Base-by-base conservation (phyloP, 352 stramenopile species). In the Pythium pectinolyticum region DNA sequence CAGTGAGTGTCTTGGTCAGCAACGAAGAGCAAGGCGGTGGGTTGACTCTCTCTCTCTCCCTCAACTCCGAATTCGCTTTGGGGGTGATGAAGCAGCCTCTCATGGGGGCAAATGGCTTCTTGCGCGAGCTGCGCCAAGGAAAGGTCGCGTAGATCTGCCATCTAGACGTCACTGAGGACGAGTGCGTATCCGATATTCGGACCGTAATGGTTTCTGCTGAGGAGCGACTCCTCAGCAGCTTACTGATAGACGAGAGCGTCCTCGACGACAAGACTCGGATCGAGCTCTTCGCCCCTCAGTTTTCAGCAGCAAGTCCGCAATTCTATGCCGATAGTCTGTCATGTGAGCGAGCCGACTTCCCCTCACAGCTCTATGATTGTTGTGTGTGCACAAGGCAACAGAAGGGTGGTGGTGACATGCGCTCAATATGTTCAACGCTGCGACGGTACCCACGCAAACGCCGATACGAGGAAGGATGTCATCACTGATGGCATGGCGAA, bases 331-430 rank as follows among this genome's bases (percentile, higher is more conserved):
- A n/a, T n/a, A n/a, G n/a, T n/a, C n/a, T n/a, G 61, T 39, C 40
- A 69, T 48, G 52, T 72, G 39, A 60, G 67, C 3, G 63, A 68
- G 51, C 58, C 39, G 3, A 74, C 40, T 22, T 74, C 63, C 12
- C 64, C 57, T 47, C 57, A 72, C 48, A 54, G n/a, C 34, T 61
- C 32, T 61, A 50, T 50, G 37, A 74, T 57, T 25, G n/a, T 65
- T 69, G 25, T 74, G 67, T 65, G 57, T 71, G 45, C 67, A 55
- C 35, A 72, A 72, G 48, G 61, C 63, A 24, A 67, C 54, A 58
- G 63, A 51, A n/a, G 58, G 41, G 28, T 73, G 68, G 68, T 53
- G 63, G n/a, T n/a, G n/a, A 30, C 69, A 77, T 43, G 55, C 45
- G 25, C 69, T 57, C 61, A 65, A 68, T 51, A 70, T 58, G 45